phyloP scores from a whole-genome alignment of 1,284 basidiomycete species.

The Cutaneotrichosporon dermatis region DNA sequence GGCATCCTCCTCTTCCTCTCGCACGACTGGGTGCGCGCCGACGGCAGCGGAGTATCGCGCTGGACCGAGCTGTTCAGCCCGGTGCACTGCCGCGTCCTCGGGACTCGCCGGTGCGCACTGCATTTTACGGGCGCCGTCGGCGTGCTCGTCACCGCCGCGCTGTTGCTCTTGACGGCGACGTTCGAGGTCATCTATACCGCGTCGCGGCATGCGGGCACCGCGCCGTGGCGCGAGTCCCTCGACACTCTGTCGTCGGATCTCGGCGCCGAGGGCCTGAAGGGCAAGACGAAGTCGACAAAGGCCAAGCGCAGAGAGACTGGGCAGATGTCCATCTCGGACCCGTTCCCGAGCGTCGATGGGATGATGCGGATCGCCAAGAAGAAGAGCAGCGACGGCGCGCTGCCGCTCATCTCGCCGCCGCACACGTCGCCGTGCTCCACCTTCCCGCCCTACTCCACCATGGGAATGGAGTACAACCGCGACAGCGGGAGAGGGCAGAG shows the following conservation, averaged over 20 bases:
- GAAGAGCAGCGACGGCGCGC: not conserved
- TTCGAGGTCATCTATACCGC: not conserved
- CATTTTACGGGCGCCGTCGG: not conserved
- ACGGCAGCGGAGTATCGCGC: no score
- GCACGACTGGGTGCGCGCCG: not conserved
- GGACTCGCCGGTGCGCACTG: not conserved
- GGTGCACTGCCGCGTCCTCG: not conserved
- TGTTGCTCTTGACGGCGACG: not conserved
- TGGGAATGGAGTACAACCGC: no score
- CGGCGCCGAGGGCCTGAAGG: not conserved
- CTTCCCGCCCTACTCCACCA: no score
- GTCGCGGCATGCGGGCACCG: not conserved
- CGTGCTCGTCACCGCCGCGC: not conserved
- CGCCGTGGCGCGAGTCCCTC: not conserved
- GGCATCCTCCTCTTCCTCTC: not conserved
- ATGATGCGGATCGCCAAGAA: not conserved
- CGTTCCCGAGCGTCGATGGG: not conserved
- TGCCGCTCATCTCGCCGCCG: not conserved
- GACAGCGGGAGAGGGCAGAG: no score
- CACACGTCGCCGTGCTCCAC: no score
- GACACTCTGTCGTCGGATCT: not conserved
- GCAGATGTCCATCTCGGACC: not conserved
- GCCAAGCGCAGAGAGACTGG: no score
- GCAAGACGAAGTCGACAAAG: not conserved
- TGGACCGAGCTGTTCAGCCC: not conserved